phyloP scores from a whole-genome alignment of 2,329 filamentous ascomycete genomes.

The Alternaria triticimaculans region DNA sequence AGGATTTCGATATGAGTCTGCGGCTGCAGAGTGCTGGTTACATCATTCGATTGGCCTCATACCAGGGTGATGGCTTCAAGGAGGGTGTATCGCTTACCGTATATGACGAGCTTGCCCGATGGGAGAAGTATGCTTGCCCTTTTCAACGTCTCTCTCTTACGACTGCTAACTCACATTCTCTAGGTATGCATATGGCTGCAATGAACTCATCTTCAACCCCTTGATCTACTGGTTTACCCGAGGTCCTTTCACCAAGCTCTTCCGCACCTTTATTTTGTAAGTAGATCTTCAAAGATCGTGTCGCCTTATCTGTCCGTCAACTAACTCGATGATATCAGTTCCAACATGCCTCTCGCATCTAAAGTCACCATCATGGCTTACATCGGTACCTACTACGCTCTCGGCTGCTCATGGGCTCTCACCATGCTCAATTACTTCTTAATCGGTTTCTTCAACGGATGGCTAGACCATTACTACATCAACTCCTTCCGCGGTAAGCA shows the following conservation, averaged over 20 bases:
- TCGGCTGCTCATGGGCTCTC: slow-evolving; percentile 71
- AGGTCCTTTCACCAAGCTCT: slow-evolving; percentile 71
- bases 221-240: slow-evolving; percentile 66
- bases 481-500: slow-evolving; percentile 67
- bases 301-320: neutral
- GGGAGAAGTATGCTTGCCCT: slow-evolving; percentile 63
- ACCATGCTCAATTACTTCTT: slow-evolving; percentile 74
- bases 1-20: slow-evolving; percentile 79
- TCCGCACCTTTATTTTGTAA: slow-evolving; percentile 62
- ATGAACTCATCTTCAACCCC: slow-evolving; percentile 74
- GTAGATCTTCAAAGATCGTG: neutral
- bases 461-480: slow-evolving; percentile 80
- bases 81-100: slow-evolving; percentile 76
- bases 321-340: slow-evolving; percentile 29
- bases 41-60: slow-evolving; percentile 71
- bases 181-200: slow-evolving; percentile 70
- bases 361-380: slow-evolving; percentile 76
- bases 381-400: slow-evolving; percentile 74
- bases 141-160: neutral
- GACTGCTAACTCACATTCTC: neutral
- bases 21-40: slow-evolving; percentile 73
- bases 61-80: slow-evolving; percentile 73
- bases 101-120: slow-evolving; percentile 73
- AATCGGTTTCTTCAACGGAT: slow-evolving; percentile 74
- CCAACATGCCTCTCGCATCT: slow-evolving; percentile 67